Evolutionary conservation across 768 basidiomycete genomes (phyloP), one percentile per base, ranked within the genome.

Genomic region (Lactarius pseudohatsudake): DNA sequence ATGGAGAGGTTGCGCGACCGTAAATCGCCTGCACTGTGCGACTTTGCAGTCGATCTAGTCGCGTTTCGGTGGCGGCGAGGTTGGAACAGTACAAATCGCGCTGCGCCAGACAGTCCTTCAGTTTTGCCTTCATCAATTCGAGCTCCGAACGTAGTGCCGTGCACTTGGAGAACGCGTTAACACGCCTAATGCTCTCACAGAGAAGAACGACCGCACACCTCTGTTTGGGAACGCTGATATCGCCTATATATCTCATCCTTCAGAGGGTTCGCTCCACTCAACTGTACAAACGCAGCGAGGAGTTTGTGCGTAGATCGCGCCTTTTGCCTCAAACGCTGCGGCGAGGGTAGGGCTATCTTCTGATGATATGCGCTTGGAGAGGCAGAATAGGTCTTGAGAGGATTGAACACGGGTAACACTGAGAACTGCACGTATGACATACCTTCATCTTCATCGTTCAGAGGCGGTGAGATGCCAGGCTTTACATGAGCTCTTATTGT

Each of bases 401-500:
- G 20, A 60, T 59, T 67, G 41, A 67, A 82, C 73, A 60, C 36
- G 3, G 20, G 34, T 53, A 50, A 59, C 62, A 55, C 63, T 41
- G 1, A 22, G 67, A 59, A 47, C 7, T 15, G 18, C 5, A 41
- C 38, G n/a, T 55, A 59, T n/a, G n/a, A 62, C 69, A 45, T 45
- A 71, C 70, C 70, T 63, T 67, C 65, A 43, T 45, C 45, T 18
- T 59, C 60, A 16, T 81, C 73, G 66, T 79, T 77, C 22, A 77
- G 74, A 66, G 78, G 71, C 47, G 82, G 79, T 45, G 85, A 70
- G 62, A 83, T 80, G 62, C 87, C 84, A 28, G 84, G 77, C 54
- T 78, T 80, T 5, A 85, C 82, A 54, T 90, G 76, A 26, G 84
- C 78, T 53, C 84, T 84, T 72, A 91, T 86, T 22, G 88, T 83